Base-by-base conservation (phyloP, 2,329 filamentous ascomycete genomes). In the Colletotrichum tabaci region DNA sequence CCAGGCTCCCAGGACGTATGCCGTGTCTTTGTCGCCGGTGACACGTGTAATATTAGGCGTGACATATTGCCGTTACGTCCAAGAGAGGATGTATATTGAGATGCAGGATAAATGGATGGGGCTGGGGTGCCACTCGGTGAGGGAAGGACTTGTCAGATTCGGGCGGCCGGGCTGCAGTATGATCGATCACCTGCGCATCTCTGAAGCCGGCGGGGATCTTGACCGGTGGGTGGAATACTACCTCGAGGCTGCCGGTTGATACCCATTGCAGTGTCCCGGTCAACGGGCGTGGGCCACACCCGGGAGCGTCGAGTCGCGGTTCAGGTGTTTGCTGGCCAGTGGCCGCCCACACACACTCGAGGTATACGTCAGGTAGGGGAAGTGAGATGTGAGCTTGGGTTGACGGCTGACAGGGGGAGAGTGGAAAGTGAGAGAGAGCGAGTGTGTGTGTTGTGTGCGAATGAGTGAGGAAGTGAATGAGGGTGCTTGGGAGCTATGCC, bases 131-230 rank as follows among this genome's bases (percentile, higher is more conserved):
- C 21, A 47, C 50, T 40, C 23, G 61, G 67, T 40, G 42, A 62
- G 49, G 46, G 58, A 58, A 68, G 58, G 66, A 61, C 69, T 52
- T 69, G 66, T 72, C 69, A 72, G 53, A 68, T 72, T 72, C 52
- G 67, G 42, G 15, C 30, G 30, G 50, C 42, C 50, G 42, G 7
- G 21, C 40, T 68, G 66, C 66, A 68, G 60, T 38, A 57, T 67
- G 65, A 72, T 69, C 65, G 65, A 53, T 72, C 69, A 72, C 46
- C 57, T 63, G 69, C 66, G 47, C 65, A 63, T 68, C 42, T 69
- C 38, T 66, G 58, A 64, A 60, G 52, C 55, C 52, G 53, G 60
- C 58, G 60, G 68, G 65, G 58, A 68, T 8, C 66, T 69, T 72
- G 57, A 72, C 69, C 69, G 69, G 69, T 63, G 35, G 21, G 21